A percentile compares a stretch with the other conserved stretches of the same genome.
These are phyloP conservation scores for Lactarius sanguifluus DNA, from an alignment of 768 basidiomycete species.

Conservation along the genomic window DNA sequence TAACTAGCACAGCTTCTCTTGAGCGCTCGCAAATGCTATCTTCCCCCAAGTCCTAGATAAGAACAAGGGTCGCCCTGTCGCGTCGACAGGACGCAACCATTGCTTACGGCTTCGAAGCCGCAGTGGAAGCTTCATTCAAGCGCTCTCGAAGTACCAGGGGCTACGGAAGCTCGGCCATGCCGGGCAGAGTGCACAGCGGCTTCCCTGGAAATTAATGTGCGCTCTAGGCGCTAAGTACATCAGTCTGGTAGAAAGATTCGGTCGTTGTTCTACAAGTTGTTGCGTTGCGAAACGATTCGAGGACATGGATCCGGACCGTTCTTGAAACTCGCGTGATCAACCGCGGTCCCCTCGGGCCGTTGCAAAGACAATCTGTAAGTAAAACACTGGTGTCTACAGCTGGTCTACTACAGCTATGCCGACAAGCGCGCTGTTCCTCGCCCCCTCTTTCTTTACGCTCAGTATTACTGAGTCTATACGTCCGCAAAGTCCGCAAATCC, in stretches of 20 bases:
- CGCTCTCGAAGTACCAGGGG: not conserved
- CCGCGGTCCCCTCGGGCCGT: not conserved
- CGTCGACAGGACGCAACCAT: constrained; percentile 75
- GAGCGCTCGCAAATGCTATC: constrained; percentile 7
- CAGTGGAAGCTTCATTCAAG: not conserved
- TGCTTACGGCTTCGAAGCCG: constrained; percentile 3
- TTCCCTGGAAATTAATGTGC: not conserved
- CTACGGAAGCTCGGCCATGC: not conserved
- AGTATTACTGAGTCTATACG: not conserved
- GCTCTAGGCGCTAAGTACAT: not conserved
- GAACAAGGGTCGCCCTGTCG: constrained; percentile 54
- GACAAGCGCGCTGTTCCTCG: not conserved
- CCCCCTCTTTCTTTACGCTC: not conserved
- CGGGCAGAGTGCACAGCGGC: not conserved
- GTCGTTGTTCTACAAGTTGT: not conserved
- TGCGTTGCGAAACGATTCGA: not conserved
- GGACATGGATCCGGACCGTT: not conserved
- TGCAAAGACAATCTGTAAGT: not conserved
- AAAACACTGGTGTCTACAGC: too few relatives aligned
- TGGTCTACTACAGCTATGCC: constrained; percentile 11
- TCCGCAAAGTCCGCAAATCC: not conserved
- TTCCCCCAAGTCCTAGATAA: constrained; percentile 57
- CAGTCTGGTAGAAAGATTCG: not conserved
- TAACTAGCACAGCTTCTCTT: not conserved
- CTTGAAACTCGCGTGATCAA: not conserved